A percentile compares a stretch with the other conserved stretches of the same genome.
phyloP scores from a whole-genome alignment of 371 early-diverging fungal genomes.

The Rhizopus delemar region DNA sequence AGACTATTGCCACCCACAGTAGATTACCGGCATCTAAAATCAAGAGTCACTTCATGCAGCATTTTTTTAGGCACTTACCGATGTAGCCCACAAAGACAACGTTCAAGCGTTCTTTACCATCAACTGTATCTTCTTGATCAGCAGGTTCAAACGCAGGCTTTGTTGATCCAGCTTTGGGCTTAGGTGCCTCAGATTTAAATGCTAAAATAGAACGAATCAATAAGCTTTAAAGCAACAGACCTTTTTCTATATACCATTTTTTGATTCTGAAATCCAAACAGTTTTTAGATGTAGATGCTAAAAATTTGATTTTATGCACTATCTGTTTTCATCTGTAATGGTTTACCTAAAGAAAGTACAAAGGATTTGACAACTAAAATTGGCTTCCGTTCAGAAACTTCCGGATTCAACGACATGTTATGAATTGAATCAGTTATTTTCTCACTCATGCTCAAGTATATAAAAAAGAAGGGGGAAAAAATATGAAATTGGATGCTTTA shows the following conservation, averaged over 20 bases:
- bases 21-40: slow-evolving; percentile 97
- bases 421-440: not conserved
- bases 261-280: slow-evolving; percentile 33
- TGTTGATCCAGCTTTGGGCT: slow-evolving; percentile 6
- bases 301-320: not conserved
- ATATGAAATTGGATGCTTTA: slow-evolving; percentile 3
- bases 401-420: slow-evolving; percentile 34
- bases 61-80: slow-evolving; percentile 38
- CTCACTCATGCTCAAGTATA: not conserved
- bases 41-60: slow-evolving; percentile 9
- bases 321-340: not conserved
- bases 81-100: slow-evolving; percentile 99
- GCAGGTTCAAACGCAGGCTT: not conserved
- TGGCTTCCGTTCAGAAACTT: slow-evolving; percentile 42
- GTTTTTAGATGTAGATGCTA: slow-evolving; percentile 25
- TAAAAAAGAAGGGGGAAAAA: slow-evolving; percentile 6
- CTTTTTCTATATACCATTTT: slow-evolving; percentile 16
- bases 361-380: slow-evolving; percentile 35
- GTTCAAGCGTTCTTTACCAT: slow-evolving; percentile 90
- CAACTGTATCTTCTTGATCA: slow-evolving; percentile 41
- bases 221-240: no score
- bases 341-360: slow-evolving; percentile 30
- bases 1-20: slow-evolving; percentile 99
- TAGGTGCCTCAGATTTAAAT: slow-evolving; percentile 5
- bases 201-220: not conserved